Evolutionary conservation across 805 yeast genomes (phyloP).

Genomic region (Hanseniaspora mollemarum): DNA sequence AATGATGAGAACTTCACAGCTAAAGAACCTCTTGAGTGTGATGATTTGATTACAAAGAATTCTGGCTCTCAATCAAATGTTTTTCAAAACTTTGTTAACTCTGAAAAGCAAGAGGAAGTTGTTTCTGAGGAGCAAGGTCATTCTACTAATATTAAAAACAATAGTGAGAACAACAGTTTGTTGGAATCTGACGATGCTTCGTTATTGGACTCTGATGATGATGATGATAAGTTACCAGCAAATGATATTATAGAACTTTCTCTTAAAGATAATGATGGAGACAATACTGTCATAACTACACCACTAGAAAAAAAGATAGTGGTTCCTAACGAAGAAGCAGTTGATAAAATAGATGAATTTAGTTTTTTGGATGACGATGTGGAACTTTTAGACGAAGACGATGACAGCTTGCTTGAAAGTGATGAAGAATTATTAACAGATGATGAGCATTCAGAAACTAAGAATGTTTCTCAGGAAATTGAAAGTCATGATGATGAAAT

Average conservation of each 20-base stretch:
- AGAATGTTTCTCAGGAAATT: background rate
- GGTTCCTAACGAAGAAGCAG: constrained; percentile 24
- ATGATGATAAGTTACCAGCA: background rate
- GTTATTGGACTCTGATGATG: background rate
- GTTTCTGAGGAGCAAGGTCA: too few relatives aligned
- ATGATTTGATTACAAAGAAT: too few relatives aligned
- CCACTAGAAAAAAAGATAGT: constrained; percentile 34
- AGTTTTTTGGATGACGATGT: constrained; percentile 37
- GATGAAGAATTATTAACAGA: constrained; percentile 23
- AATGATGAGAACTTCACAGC: too few relatives aligned
- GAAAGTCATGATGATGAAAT: background rate
- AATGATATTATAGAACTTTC: background rate
- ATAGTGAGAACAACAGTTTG: constrained; percentile 1
- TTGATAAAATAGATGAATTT: constrained; percentile 27
- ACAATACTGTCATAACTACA: constrained; percentile 9
- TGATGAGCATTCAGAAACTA: background rate
- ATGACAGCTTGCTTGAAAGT: constrained; percentile 26
- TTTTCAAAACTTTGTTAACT: too few relatives aligned
- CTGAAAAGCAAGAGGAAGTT: too few relatives aligned
- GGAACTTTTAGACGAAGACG: constrained; percentile 9
- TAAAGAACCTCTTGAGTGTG: too few relatives aligned
- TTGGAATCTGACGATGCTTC: constrained; percentile 2
- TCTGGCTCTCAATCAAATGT: too few relatives aligned
- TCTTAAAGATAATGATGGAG: background rate
- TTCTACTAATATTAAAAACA: background rate